Evolutionary conservation across 345 rosid genomes (phyloP).

Genomic region (Camelina neglecta): DNA sequence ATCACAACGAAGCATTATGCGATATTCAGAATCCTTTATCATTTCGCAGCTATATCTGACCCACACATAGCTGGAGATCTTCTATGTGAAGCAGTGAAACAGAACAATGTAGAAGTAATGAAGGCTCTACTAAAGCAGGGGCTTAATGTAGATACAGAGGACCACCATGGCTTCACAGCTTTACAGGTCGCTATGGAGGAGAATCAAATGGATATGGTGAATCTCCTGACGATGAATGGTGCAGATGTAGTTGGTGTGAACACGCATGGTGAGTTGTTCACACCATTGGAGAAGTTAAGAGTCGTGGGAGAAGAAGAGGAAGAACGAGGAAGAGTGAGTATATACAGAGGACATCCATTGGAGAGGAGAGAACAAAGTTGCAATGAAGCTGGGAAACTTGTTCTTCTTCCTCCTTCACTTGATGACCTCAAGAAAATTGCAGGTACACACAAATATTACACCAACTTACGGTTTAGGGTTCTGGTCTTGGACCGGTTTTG

Average conservation of each 20-base stretch:
- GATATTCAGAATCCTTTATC: conserved; percentile 68
- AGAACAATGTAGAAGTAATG: conserved; percentile 63
- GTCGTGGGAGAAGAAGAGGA: conserved; percentile 33
- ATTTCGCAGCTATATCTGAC: conserved; percentile 62
- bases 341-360: conserved; percentile 73
- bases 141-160: conserved; percentile 57
- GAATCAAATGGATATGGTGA: conserved; percentile 66
- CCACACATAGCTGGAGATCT: conserved; percentile 71
- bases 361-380: conserved; percentile 53
- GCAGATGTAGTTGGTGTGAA: conserved; percentile 53
- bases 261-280: background rate
- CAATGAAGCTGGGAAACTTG: conserved; percentile 64
- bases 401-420: conserved; percentile 65
- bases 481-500: conserved; percentile 2
- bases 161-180: conserved; percentile 66
- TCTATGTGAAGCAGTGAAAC: conserved; percentile 72
- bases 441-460: conserved; percentile 44
- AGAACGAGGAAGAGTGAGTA: conserved; percentile 60
- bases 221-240: conserved; percentile 67
- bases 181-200: conserved; percentile 65
- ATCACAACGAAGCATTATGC: conserved; percentile 62
- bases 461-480: background rate
- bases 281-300: conserved; percentile 42
- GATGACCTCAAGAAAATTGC: conserved; percentile 80
- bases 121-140: conserved; percentile 65